These are phyloP conservation scores for Trypanosoma melophagium DNA, from an alignment of 208 protist species.

Conservation along the genomic window DNA sequence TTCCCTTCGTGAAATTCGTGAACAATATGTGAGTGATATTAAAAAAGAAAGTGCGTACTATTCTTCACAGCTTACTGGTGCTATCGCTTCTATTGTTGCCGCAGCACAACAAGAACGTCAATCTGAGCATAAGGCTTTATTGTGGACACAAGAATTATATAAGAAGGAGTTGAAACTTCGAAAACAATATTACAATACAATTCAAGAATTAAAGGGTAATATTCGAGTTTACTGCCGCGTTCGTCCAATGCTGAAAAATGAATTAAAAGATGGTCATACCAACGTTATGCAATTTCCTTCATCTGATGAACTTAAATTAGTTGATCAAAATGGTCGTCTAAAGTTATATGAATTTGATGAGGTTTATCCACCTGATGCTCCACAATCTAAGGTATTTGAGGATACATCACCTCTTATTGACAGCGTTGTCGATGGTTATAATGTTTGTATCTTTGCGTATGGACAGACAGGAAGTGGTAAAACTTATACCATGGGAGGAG, in stretches of 20 bases:
- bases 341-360: constrained; percentile 93
- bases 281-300: constrained; percentile 80
- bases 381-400: constrained; percentile 88
- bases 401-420: constrained; percentile 93
- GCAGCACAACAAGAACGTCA: constrained; percentile 69
- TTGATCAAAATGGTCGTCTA: constrained; percentile 64
- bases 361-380: constrained; percentile 74
- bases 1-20: constrained; percentile 65
- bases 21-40: constrained; percentile 65
- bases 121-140: constrained; percentile 73
- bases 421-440: constrained; percentile 92
- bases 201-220: constrained; percentile 93
- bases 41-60: constrained; percentile 65
- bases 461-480: constrained; percentile 93
- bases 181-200: constrained; percentile 93
- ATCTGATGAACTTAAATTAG: constrained; percentile 81
- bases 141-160: constrained; percentile 89
- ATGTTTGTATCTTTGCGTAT: constrained; percentile 95
- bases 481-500: constrained; percentile 89
- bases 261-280: constrained; percentile 66
- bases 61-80: constrained; percentile 62
- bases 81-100: constrained; percentile 73
- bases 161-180: constrained; percentile 90
- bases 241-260: constrained; percentile 83
- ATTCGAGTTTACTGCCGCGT: constrained; percentile 95